A percentile compares a stretch with the other conserved stretches of the same genome.
Evolutionary conservation across 2,329 filamentous ascomycete genomes (phyloP).

Genomic region (Fonsecaea monophora): DNA sequence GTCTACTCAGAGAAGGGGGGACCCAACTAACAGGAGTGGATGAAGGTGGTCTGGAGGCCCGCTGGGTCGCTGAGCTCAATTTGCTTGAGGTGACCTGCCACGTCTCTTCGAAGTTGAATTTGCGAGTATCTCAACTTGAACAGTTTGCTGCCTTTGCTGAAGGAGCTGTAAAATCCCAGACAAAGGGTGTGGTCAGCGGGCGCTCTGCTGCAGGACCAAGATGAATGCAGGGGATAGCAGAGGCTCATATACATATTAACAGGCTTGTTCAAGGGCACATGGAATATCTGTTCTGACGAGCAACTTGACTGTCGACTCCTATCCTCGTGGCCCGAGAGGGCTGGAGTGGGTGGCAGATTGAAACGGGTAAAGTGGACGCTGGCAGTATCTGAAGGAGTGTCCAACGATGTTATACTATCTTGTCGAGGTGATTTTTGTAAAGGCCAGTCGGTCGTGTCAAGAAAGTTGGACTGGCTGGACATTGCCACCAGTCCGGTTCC

Average conservation of each 20-base stretch:
- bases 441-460: conserved; percentile 45
- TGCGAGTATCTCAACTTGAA: conserved; percentile 51
- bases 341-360: conserved; percentile 42
- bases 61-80: conserved; percentile 49
- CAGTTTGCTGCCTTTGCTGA: conserved; percentile 47
- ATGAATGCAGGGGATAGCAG: neutral
- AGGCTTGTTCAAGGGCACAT: conserved; percentile 25
- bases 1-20: neutral
- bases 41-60: conserved; percentile 47
- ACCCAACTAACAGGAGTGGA: conserved; percentile 47
- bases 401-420: conserved; percentile 43
- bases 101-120: conserved; percentile 51
- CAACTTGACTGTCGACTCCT: conserved; percentile 36
- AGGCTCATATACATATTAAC: conserved; percentile 30
- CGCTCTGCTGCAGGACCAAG: conserved; percentile 10
- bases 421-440: conserved; percentile 40
- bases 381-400: conserved; percentile 42
- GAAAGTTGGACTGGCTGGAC: conserved; percentile 40
- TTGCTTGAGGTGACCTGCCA: conserved; percentile 45
- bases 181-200: conserved; percentile 41
- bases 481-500: conserved; percentile 23
- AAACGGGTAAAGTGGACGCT: conserved; percentile 42
- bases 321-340: conserved; percentile 40
- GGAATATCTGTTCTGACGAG: conserved; percentile 32
- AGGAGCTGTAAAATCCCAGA: conserved; percentile 44